Percentiles rank a stretch among this genome's conserved stretches.
Evolutionary conservation across 495 filamentous ascomycete genomes (phyloP).

Genomic region (Parmelia sp.): DNA sequence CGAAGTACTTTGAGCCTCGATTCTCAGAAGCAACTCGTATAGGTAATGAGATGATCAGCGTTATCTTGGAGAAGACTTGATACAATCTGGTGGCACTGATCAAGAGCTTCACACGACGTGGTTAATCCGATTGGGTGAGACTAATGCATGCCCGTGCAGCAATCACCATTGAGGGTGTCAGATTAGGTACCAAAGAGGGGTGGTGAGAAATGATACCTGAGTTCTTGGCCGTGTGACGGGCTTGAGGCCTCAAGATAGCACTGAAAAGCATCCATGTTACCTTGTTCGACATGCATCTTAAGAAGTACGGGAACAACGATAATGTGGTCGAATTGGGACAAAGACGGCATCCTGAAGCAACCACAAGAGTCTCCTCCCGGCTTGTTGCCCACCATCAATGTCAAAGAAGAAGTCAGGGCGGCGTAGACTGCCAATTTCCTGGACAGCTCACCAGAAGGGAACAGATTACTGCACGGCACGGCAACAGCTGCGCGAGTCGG

Average conservation of each 20-base stretch:
- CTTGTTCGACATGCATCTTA: too few relatives aligned
- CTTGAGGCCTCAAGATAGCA: background rate
- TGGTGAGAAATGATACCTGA: too few relatives aligned
- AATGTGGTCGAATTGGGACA: too few relatives aligned
- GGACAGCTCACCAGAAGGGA: too few relatives aligned
- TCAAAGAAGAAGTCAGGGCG: background rate
- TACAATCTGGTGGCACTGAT: background rate
- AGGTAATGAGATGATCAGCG: conserved; percentile 95
- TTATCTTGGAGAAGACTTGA: conserved; percentile 75
- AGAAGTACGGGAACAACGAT: too few relatives aligned
- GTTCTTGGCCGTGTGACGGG: background rate
- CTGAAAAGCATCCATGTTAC: too few relatives aligned
- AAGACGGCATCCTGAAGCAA: background rate
- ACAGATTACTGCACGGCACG: too few relatives aligned
- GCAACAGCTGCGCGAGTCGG: too few relatives aligned
- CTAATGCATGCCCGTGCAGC: background rate
- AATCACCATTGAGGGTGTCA: background rate
- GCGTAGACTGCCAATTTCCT: background rate
- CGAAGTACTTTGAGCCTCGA: conserved; percentile 81
- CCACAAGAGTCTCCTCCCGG: background rate
- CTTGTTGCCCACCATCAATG: background rate
- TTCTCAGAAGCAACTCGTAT: conserved; percentile 79
- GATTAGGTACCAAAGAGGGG: background rate
- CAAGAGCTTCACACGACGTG: background rate
- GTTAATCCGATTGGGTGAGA: background rate